phyloP scores from a whole-genome alignment of 1,284 basidiomycete genomes.

The Sanguinoderma infundibulare region DNA sequence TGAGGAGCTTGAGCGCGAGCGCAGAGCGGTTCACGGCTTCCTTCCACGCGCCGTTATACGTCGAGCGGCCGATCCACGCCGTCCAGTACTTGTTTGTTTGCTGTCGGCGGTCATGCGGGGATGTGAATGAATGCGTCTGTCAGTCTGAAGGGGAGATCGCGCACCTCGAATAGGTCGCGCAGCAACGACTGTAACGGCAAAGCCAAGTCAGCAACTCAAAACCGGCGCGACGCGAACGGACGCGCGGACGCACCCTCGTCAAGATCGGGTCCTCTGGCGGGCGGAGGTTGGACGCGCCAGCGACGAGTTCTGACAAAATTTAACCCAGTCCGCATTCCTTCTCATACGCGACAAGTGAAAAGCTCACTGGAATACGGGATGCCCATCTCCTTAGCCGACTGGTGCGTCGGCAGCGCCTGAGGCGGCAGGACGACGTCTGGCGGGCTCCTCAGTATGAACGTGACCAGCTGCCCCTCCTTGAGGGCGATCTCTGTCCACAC shows the following conservation, averaged over 20 bases:
- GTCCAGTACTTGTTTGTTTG: constrained; percentile 89
- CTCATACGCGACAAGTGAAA: background rate
- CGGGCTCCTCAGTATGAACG: constrained; percentile 79
- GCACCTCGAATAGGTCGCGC: constrained; percentile 55
- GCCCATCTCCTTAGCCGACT: constrained; percentile 49
- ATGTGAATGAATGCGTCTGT: background rate
- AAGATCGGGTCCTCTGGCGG: constrained; percentile 64
- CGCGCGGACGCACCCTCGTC: constrained; percentile 49
- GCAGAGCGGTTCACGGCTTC: constrained; percentile 89
- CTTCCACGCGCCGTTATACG: constrained; percentile 92
- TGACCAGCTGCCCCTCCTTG: constrained; percentile 83
- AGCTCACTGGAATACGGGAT: constrained; percentile 50
- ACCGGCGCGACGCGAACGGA: background rate
- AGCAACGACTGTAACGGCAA: constrained; percentile 50
- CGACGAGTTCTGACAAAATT: constrained; percentile 43
- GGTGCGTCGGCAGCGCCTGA: constrained; percentile 36
- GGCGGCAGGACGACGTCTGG: constrained; percentile 40
- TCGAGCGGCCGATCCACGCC: constrained; percentile 81
- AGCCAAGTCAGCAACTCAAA: background rate
- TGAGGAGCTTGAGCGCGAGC: constrained; percentile 84
- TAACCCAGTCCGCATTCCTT: background rate
- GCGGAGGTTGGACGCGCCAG: constrained; percentile 54
- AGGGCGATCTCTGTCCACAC: constrained; percentile 62
- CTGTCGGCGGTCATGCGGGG: constrained; percentile 33
- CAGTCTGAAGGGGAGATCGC: constrained; percentile 8